Percentiles rank a stretch among this genome's conserved stretches.
Conservation (phyloP, 1,284 basidiomycete genomes). For the Coniophora puteana region DNA sequence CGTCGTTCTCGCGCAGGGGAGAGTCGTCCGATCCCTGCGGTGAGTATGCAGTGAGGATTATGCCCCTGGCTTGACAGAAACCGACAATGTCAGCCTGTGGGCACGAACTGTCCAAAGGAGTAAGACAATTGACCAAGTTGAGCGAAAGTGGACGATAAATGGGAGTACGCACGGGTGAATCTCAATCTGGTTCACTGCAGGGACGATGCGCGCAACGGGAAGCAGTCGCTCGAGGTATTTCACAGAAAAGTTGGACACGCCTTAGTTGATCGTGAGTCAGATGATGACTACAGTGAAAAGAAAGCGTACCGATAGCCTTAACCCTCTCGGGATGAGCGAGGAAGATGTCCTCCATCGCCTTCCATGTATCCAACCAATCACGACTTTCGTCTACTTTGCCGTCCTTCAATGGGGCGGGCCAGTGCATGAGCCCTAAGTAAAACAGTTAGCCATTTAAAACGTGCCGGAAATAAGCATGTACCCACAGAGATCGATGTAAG, state of each 20-base stretch:
- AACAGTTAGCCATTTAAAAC: conserved; percentile 2
- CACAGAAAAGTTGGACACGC: conserved; percentile 66
- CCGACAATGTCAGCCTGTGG: conserved; percentile 58
- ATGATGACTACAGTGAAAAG: not conserved
- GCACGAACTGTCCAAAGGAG: conserved; percentile 43
- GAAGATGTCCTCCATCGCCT: conserved; percentile 65
- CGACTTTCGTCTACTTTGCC: conserved; percentile 45
- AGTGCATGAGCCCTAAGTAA: conserved; percentile 75
- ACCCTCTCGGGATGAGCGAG: conserved; percentile 60
- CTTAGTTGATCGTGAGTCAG: conserved; percentile 18
- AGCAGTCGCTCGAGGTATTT: conserved; percentile 55
- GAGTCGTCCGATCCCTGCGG: conserved; percentile 73
- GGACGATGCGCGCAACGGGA: conserved; percentile 55
- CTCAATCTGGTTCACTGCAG: conserved; percentile 77
- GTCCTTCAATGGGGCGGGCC: conserved; percentile 58
- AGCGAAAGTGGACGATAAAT: not conserved
- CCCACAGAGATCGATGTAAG: conserved; percentile 74
- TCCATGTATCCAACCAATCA: conserved; percentile 76
- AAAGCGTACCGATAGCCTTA: conserved; percentile 56
- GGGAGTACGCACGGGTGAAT: conserved; percentile 53
- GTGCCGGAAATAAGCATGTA: conserved; percentile 13
- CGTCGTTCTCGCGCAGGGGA: conserved; percentile 54
- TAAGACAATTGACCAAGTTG: not conserved
- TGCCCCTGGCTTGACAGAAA: conserved; percentile 55
- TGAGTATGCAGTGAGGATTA: conserved; percentile 68